These are phyloP conservation scores for Tetracladium setigerum DNA, from an alignment of 495 filamentous ascomycete genomes.

Conservation along the genomic window DNA sequence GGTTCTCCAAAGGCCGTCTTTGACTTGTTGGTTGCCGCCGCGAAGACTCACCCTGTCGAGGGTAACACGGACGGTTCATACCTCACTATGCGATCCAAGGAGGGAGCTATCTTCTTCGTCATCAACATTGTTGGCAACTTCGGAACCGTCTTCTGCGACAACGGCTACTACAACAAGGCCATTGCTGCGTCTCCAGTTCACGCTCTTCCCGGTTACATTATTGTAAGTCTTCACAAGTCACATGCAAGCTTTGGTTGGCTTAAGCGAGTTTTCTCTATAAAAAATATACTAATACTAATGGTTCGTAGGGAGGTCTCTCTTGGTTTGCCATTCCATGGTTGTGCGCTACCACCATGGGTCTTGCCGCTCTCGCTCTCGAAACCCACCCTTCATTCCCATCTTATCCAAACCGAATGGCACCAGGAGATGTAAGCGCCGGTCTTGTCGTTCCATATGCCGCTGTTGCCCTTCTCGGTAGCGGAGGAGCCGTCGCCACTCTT, in stretches of 20 bases:
- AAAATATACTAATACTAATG: constrained; percentile 22
- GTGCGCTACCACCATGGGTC: constrained; percentile 85
- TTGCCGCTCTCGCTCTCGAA: constrained; percentile 81
- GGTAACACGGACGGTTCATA: constrained; percentile 85
- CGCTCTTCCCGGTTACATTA: constrained; percentile 80
- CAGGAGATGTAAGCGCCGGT: constrained; percentile 73
- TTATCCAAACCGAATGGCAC: constrained; percentile 63
- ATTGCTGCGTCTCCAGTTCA: constrained; percentile 86
- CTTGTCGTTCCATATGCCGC: constrained; percentile 85
- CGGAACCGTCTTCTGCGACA: constrained; percentile 44
- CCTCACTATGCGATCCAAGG: constrained; percentile 79
- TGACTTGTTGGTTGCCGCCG: constrained; percentile 67
- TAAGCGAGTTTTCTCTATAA: not conserved
- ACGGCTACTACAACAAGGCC: constrained; percentile 85
- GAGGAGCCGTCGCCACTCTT: constrained; percentile 75
- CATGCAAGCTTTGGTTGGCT: not conserved
- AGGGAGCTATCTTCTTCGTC: constrained; percentile 92
- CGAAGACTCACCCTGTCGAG: constrained; percentile 64
- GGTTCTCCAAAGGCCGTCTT: constrained; percentile 79
- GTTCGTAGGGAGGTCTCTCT: constrained; percentile 63
- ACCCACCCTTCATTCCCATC: constrained; percentile 64
- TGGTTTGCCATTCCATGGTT: constrained; percentile 99
- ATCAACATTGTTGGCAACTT: constrained; percentile 89
- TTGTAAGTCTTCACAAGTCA: not conserved
- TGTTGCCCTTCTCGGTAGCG: constrained; percentile 81